Evolutionary conservation across 371 early-diverging fungal species (phyloP).

Genomic region (Mucor plumbeus): DNA sequence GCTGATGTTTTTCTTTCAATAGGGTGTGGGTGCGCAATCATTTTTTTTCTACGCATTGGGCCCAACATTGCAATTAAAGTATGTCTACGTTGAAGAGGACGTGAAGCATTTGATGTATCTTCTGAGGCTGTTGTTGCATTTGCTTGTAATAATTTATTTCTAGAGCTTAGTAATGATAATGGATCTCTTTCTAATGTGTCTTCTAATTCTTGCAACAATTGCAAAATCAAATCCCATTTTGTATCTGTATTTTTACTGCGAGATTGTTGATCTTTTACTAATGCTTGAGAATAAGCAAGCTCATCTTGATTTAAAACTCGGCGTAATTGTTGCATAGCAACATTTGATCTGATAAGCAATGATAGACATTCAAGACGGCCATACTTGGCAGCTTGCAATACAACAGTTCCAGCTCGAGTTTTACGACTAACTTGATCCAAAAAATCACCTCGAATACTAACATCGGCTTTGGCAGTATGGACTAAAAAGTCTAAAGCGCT

Average conservation of each 20-base stretch:
- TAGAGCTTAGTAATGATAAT: neutral
- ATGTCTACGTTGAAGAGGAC: constrained; percentile 5
- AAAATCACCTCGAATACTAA: constrained; percentile 30
- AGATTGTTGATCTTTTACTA: constrained; percentile 19
- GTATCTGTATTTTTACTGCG: neutral
- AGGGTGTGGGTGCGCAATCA: neutral
- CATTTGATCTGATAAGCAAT: constrained; percentile 19
- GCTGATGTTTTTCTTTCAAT: constrained; percentile 1
- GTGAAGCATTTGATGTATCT: neutral
- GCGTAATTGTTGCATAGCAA: constrained; percentile 22
- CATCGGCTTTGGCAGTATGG: constrained; percentile 23
- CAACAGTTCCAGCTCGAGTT: constrained; percentile 23
- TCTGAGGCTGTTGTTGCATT: neutral
- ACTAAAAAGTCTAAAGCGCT: constrained; percentile 30
- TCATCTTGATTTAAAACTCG: constrained; percentile 7
- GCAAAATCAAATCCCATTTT: constrained; percentile 7
- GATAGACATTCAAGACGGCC: constrained; percentile 23
- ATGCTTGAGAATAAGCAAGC: constrained; percentile 6
- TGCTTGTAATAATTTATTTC: neutral
- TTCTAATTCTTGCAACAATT: constrained; percentile 24
- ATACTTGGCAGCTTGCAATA: constrained; percentile 40
- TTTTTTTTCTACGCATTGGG: constrained; percentile 4
- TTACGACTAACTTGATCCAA: constrained; percentile 19
- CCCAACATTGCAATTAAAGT: constrained; percentile 17
- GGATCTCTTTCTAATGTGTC: constrained; percentile 16